phyloP scores from a whole-genome alignment of 192 early-diverging fungal species.

The Coemansia sp. region DNA sequence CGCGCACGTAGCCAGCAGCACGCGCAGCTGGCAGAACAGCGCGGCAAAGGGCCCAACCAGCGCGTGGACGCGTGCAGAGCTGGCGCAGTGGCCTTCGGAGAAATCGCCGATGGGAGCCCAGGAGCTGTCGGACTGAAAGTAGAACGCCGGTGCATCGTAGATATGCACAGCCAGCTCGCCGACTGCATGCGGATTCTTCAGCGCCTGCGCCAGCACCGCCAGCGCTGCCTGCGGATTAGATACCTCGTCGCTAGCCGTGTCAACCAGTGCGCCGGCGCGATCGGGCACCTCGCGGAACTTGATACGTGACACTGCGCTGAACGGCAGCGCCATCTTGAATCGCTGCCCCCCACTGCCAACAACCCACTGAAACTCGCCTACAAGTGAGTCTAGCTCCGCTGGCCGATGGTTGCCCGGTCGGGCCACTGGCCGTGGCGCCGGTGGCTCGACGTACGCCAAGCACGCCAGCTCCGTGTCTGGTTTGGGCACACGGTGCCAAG shows the following conservation, averaged over 20 bases:
- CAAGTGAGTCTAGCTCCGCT: slow-evolving; percentile 50
- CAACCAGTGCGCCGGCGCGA: slow-evolving; percentile 26
- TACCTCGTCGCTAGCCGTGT: slow-evolving; percentile 28
- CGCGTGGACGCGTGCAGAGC: slow-evolving; percentile 34
- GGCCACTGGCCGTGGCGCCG: slow-evolving; percentile 48
- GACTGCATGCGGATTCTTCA: slow-evolving; percentile 41
- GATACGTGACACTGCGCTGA: slow-evolving; percentile 46
- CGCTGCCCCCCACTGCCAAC: slow-evolving; percentile 43
- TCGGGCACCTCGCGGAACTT: slow-evolving; percentile 49
- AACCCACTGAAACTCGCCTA: slow-evolving; percentile 54
- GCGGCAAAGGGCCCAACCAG: slow-evolving; percentile 35
- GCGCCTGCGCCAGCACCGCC: slow-evolving; percentile 29
- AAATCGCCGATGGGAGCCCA: slow-evolving; percentile 49
- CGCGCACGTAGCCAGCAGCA: slow-evolving; percentile 47
- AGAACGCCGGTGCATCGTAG: slow-evolving; percentile 44
- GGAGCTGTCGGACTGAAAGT: slow-evolving; percentile 29
- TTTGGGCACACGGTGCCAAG: slow-evolving; percentile 47
- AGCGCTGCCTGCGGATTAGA: slow-evolving; percentile 43
- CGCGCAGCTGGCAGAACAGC: slow-evolving; percentile 48
- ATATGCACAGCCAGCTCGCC: slow-evolving; percentile 50
- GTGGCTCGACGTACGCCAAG: slow-evolving; percentile 48
- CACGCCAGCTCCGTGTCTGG: slow-evolving; percentile 47
- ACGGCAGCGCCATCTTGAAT: slow-evolving; percentile 53
- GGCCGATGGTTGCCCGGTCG: slow-evolving; percentile 52
- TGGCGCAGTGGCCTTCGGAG: slow-evolving; percentile 42